Evolutionary conservation across 208 protist genomes (phyloP).

Genomic region (Leishmania gerbilli): DNA sequence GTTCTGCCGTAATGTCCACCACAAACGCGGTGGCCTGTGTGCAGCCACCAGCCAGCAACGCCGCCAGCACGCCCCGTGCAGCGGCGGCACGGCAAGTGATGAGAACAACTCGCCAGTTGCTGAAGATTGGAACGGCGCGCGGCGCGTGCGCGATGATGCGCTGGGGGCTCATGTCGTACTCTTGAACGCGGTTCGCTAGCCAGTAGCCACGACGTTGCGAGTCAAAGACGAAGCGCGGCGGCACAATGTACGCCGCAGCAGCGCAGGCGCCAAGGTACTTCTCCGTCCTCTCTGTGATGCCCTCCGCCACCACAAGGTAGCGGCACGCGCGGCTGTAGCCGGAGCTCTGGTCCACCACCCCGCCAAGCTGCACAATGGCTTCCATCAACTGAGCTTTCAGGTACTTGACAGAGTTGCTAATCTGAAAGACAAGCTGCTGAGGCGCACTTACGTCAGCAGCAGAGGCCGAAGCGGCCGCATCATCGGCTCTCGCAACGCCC

Average conservation of each 20-base stretch:
- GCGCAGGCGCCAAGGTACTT: constrained; percentile 80
- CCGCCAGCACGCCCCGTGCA: constrained; percentile 43
- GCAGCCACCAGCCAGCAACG: constrained; percentile 68
- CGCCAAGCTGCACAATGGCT: constrained; percentile 45
- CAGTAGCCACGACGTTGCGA: constrained; percentile 60
- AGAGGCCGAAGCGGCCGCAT: neutral
- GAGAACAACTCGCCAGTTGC: constrained; percentile 64
- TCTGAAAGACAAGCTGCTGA: constrained; percentile 46
- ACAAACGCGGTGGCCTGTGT: constrained; percentile 31
- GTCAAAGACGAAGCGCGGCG: constrained; percentile 69
- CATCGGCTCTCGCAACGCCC: neutral
- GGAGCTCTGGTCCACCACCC: constrained; percentile 44
- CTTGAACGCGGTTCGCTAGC: constrained; percentile 42
- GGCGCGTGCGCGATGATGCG: constrained; percentile 20
- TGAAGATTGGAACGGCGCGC: constrained; percentile 30
- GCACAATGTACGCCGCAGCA: constrained; percentile 57
- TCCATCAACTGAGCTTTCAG: constrained; percentile 41
- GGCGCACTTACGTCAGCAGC: neutral
- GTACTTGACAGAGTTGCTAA: constrained; percentile 59
- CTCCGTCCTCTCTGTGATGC: constrained; percentile 75
- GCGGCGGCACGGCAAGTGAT: constrained; percentile 42
- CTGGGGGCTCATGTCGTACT: constrained; percentile 70
- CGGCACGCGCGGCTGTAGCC: constrained; percentile 45
- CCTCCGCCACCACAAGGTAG: constrained; percentile 65
- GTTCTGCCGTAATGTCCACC: constrained; percentile 22